Evolutionary conservation across 2,329 filamentous ascomycete genomes (phyloP).

Genomic region (Aureobasidium sp.): DNA sequence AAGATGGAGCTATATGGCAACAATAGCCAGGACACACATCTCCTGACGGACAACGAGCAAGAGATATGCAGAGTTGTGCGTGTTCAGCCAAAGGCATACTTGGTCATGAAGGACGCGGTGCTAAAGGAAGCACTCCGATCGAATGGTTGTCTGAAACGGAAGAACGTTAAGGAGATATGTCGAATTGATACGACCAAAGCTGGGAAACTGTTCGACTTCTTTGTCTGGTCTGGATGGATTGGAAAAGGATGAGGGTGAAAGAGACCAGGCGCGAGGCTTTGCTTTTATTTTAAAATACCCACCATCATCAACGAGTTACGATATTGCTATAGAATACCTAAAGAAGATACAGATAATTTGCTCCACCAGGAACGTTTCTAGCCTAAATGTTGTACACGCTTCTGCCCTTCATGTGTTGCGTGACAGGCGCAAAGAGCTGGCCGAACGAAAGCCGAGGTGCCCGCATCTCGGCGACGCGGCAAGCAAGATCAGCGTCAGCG

Average conservation of each 20-base stretch:
- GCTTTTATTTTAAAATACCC: constrained; percentile 1
- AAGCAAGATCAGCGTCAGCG: background rate
- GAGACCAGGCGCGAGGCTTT: background rate
- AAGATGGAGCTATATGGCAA: constrained; percentile 65
- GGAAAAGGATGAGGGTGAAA: constrained; percentile 56
- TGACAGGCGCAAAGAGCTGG: background rate
- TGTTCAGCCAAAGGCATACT: constrained; percentile 86
- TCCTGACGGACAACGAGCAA: constrained; percentile 73
- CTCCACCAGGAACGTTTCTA: too few species aligned
- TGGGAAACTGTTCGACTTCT: constrained; percentile 87
- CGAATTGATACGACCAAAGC: constrained; percentile 77
- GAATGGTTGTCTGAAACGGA: constrained; percentile 86
- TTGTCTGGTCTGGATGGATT: constrained; percentile 87
- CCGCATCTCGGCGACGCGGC: constrained; percentile 4
- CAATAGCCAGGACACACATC: constrained; percentile 71
- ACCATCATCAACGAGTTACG: constrained; percentile 1
- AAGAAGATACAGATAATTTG: background rate
- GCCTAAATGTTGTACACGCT: too few species aligned
- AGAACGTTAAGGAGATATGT: constrained; percentile 80
- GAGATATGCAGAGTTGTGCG: constrained; percentile 79
- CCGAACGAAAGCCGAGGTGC: constrained; percentile 7
- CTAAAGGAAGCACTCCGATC: constrained; percentile 82
- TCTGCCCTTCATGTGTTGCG: background rate
- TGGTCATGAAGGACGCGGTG: constrained; percentile 90
- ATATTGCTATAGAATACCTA: background rate